Percentiles rank a stretch among this genome's conserved stretches.
phyloP scores from a whole-genome alignment of 108 stramenopile genomes.

The Conticribra weissflogii region DNA sequence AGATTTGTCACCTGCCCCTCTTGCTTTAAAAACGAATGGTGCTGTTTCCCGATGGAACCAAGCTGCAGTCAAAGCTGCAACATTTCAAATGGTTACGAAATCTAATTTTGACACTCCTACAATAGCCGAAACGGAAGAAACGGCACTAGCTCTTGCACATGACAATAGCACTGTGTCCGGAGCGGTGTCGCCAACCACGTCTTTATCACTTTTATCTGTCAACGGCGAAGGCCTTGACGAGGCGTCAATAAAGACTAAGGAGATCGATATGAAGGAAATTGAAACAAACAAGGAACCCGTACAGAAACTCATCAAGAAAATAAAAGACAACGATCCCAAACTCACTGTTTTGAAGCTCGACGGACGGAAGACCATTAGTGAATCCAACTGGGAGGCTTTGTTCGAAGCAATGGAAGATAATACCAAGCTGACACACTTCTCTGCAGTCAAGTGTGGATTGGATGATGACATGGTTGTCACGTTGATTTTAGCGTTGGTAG shows the following conservation, averaged over 20 bases:
- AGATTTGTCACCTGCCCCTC: no score
- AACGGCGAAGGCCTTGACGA: background rate
- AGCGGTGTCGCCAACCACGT: no score
- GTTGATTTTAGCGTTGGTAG: slow-evolving; percentile 28
- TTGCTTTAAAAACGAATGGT: no score
- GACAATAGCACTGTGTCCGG: no score
- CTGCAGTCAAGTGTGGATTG: slow-evolving; percentile 19
- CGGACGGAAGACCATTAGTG: slow-evolving; percentile 25
- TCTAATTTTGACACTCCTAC: no score
- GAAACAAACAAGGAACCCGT: slow-evolving; percentile 17
- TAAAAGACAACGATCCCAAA: slow-evolving; percentile 27
- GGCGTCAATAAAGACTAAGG: background rate
- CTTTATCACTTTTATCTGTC: no score
- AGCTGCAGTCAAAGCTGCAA: no score
- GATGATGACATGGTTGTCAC: slow-evolving; percentile 14
- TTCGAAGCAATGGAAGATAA: slow-evolving; percentile 30
- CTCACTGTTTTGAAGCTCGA: slow-evolving; percentile 25
- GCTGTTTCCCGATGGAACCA: no score
- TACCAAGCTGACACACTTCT: slow-evolving; percentile 23
- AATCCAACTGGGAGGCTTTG: slow-evolving; percentile 23
- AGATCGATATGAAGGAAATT: background rate
- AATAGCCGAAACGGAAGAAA: no score
- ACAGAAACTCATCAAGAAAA: slow-evolving; percentile 19
- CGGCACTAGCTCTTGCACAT: no score
- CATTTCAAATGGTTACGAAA: no score